phyloP scores from a whole-genome alignment of 1,139 yeast species.

The Meyerozyma carpophila region DNA sequence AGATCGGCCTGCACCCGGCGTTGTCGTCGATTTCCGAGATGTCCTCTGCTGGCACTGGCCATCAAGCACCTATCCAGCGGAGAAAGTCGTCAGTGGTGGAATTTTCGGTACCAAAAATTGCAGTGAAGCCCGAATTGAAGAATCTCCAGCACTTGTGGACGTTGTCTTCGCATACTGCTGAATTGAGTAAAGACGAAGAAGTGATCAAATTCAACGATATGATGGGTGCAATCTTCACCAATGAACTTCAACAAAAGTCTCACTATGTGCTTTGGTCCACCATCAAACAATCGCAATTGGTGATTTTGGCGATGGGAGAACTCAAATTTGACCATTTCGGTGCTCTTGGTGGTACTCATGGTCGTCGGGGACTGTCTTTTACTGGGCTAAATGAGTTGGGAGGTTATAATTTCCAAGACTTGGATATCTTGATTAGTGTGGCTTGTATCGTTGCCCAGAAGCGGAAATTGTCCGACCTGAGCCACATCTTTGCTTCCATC shows the following conservation, averaged over 20 bases:
- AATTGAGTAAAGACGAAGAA: slow-evolving; percentile 4
- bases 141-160: slow-evolving; percentile 4
- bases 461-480: slow-evolving; percentile 12
- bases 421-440: slow-evolving; percentile 29
- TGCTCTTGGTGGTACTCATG: slow-evolving; percentile 15
- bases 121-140: slow-evolving; percentile 26
- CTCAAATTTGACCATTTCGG: slow-evolving; percentile 22
- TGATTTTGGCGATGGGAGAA: slow-evolving; percentile 34
- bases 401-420: slow-evolving; percentile 38
- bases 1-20: slow-evolving; percentile 18
- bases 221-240: slow-evolving; percentile 37
- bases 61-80: slow-evolving; percentile 6
- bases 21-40: slow-evolving; percentile 15
- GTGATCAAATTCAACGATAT: slow-evolving; percentile 16
- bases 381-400: slow-evolving; percentile 37
- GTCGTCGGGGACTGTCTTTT: slow-evolving; percentile 33
- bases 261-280: slow-evolving; percentile 33
- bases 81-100: slow-evolving; percentile 25
- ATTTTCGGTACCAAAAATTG: slow-evolving; percentile 24
- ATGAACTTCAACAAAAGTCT: slow-evolving; percentile 34
- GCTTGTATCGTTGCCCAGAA: slow-evolving; percentile 27
- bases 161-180: slow-evolving; percentile 2
- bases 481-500: slow-evolving; percentile 17
- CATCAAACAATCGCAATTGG: slow-evolving; percentile 15
- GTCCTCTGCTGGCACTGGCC: slow-evolving; percentile 5